Base-by-base conservation (phyloP, 352 stramenopile species). In the Phytophthora pseudosyringae region DNA sequence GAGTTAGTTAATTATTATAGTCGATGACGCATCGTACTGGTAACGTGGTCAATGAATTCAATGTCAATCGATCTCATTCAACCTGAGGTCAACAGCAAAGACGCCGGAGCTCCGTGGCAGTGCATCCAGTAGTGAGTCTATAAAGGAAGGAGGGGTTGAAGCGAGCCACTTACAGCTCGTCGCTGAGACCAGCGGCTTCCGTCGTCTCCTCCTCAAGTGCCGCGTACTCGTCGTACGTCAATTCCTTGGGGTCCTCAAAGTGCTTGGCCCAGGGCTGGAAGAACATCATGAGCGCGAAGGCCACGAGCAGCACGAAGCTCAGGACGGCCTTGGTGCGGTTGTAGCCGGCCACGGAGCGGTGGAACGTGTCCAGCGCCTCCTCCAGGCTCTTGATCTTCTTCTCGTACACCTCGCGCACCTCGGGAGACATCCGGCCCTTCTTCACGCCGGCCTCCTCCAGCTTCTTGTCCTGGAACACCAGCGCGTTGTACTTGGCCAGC, bases 381-480 rank as follows among this genome's bases (percentile, higher is more conserved):
- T 91, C 83, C 31, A 95, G 56, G 12, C 88, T 73, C 36, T 70
- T 79, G 32, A 94, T 83, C 67, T 87, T 88, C 62, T 89, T 83
- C 66, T 95, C 81, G 73, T 92, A 91, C 21, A 53, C 50, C 13
- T 60, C 67, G 18, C 86, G 83, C 43, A 86, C 60, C 33, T 87
- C 83, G 0, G 74, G 44, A 10, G 62, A 85, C 50, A 95, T 52
- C 5, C 85, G 74, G 3, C 83, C 81, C 54, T 91, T 81, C 67
- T 91, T 89, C 43, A 81, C 47, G 26, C 83, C 81, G 45, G 69
- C 73, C 60, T 89, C 80, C 51, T 89, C 73, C 15, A 95, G 81
- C 68, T 95, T 95, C 67, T 95, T 89, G 71, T 95, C 87, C 63
- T 95, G 73, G 62, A 85, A 94, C 52, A 95, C 59, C 29, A 93